Evolutionary conservation across 495 filamentous ascomycete genomes (phyloP).

Genomic region (Penicillium angulare): DNA sequence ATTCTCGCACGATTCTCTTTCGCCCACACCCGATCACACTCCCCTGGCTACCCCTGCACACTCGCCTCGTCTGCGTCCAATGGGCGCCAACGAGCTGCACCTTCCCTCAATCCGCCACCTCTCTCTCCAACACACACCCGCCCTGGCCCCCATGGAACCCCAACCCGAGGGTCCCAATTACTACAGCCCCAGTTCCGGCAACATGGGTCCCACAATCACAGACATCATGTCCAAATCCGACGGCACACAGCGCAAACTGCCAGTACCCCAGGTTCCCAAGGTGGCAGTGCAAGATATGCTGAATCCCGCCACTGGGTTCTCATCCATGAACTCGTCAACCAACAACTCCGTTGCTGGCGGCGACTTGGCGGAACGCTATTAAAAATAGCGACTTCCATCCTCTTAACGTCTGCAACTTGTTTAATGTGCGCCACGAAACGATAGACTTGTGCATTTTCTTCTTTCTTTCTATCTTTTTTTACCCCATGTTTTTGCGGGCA

Average conservation of each 20-base stretch:
- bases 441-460: constrained; percentile 48
- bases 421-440: constrained; percentile 44
- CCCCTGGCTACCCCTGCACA: constrained; percentile 94
- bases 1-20: constrained; percentile 93
- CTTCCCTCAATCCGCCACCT: constrained; percentile 88
- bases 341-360: constrained; percentile 48
- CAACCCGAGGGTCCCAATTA: constrained; percentile 56
- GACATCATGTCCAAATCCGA: constrained; percentile 91
- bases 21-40: constrained; percentile 95
- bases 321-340: constrained; percentile 52
- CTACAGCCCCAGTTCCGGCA: constrained; percentile 51
- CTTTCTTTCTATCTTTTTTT: constrained; percentile 6
- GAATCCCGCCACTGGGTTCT: constrained; percentile 61
- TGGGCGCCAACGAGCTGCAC: constrained; percentile 65
- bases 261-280: constrained; percentile 84
- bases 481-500: constrained; percentile 26
- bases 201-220: constrained; percentile 72
- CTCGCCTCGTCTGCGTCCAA: constrained; percentile 85
- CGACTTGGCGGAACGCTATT: constrained; percentile 43
- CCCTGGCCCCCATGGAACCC: constrained; percentile 90
- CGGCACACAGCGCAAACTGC: constrained; percentile 88
- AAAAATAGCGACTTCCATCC: constrained; percentile 2
- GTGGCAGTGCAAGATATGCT: constrained; percentile 87
- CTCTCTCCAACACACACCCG: constrained; percentile 82
- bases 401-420: constrained; percentile 17